These are phyloP conservation scores for Neurospora sp. DNA, from an alignment of 2,329 filamentous ascomycete genomes.

Conservation along the genomic window DNA sequence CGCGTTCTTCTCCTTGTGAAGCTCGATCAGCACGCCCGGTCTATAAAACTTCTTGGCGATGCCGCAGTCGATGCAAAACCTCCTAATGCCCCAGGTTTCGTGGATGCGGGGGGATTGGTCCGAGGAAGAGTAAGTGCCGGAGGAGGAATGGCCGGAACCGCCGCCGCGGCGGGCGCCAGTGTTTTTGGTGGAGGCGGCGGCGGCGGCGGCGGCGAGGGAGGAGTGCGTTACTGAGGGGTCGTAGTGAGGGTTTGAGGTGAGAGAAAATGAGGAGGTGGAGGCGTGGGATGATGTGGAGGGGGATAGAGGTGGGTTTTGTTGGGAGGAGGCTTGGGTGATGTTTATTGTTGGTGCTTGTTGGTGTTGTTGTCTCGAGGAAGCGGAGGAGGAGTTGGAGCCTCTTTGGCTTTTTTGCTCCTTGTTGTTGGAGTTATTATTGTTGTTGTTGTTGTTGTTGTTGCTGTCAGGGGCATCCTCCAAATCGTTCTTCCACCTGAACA, in stretches of 20 bases:
- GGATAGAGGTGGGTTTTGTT: background rate
- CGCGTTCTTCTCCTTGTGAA: slow-evolving; percentile 7
- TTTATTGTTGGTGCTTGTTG: background rate
- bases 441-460: background rate
- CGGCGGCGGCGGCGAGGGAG: slow-evolving; percentile 7
- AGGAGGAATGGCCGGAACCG: background rate
- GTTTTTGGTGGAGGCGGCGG: background rate
- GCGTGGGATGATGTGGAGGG: background rate
- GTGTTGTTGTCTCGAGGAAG: background rate
- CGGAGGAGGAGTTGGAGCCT: background rate
- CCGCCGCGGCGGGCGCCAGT: background rate
- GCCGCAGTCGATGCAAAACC: slow-evolving; percentile 18
- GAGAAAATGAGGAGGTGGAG: slow-evolving; percentile 15
- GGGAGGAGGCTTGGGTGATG: background rate
- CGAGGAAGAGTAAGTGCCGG: background rate
- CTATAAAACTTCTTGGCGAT: slow-evolving; percentile 11
- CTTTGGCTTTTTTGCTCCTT: background rate
- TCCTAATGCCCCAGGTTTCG: slow-evolving; percentile 9
- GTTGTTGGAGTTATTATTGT: background rate
- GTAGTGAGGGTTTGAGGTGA: slow-evolving; percentile 16
- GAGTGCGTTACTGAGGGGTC: slow-evolving; percentile 14
- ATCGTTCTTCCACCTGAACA: slow-evolving; percentile 9
- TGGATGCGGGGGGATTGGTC: slow-evolving; percentile 8
- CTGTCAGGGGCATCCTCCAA: background rate
- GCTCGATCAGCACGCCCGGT: slow-evolving; percentile 14